Percentiles rank a stretch among this genome's conserved stretches.
phyloP scores from a whole-genome alignment of 2,329 filamentous ascomycete genomes.

The Penicillium sp. region DNA sequence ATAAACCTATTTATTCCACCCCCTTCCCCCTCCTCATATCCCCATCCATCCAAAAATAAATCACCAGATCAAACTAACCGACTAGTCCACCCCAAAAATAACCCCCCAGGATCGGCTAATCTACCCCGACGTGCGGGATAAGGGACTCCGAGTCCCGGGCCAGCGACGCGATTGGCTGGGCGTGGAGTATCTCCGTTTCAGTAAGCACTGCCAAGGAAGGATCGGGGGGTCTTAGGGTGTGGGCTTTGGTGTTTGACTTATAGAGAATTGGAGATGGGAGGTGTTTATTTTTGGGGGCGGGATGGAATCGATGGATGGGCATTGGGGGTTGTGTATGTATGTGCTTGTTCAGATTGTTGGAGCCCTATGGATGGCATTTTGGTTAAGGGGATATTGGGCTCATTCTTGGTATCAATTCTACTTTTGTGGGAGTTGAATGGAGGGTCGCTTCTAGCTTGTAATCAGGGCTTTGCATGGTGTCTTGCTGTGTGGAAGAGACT shows the following conservation, averaged over 20 bases:
- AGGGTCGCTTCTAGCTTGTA: no score
- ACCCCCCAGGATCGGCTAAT: not conserved
- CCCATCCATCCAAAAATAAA: not conserved
- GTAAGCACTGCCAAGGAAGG: conserved; percentile 21
- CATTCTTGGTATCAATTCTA: no score
- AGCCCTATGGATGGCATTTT: not conserved
- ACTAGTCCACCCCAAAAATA: not conserved
- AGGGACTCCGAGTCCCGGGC: not conserved
- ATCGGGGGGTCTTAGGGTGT: not conserved
- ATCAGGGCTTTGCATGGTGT: no score
- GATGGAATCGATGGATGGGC: no score
- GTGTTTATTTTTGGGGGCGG: conserved; percentile 21
- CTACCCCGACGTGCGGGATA: not conserved
- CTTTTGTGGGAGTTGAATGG: no score
- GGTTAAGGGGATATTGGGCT: no score
- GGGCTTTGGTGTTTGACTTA: not conserved
- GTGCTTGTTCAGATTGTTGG: not conserved
- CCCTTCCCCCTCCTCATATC: not conserved
- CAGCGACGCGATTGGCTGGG: conserved; percentile 13
- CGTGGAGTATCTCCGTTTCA: conserved; percentile 15
- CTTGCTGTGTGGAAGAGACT: no score
- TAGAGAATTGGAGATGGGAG: not conserved
- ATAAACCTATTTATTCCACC: conserved; percentile 5
- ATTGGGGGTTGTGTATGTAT: no score
- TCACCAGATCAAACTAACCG: not conserved